phyloP scores from a whole-genome alignment of 108 stramenopile genomes.

The Cyclotella kingstonii region DNA sequence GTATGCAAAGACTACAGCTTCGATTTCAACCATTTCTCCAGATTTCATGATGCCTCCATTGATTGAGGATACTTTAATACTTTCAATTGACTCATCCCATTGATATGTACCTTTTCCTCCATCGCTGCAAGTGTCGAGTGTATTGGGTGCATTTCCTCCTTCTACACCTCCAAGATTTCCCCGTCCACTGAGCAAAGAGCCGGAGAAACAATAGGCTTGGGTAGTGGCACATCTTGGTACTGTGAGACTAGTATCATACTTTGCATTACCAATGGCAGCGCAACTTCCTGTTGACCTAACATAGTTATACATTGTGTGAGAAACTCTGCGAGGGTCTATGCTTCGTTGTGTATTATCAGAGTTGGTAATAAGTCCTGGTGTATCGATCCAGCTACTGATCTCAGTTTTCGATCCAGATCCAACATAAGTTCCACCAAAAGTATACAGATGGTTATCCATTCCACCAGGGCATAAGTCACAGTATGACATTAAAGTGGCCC shows the following conservation, averaged over 20 bases:
- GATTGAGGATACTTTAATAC: background rate
- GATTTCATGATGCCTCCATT: background rate
- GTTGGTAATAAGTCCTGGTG: background rate
- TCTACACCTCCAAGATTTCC: background rate
- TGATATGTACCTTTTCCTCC: background rate
- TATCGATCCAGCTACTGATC: slow-evolving; percentile 4
- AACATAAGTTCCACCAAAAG: background rate
- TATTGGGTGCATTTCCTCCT: slow-evolving; percentile 1
- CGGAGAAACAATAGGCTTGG: background rate
- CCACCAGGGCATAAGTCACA: slow-evolving; percentile 4
- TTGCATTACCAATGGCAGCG: background rate
- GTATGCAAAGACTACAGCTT: background rate
- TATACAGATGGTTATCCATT: background rate
- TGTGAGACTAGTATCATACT: background rate
- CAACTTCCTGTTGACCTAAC: background rate
- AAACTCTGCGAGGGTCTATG: background rate
- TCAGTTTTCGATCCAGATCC: background rate
- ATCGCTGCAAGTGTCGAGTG: background rate
- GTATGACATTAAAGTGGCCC: slow-evolving; percentile 11
- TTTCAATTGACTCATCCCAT: background rate
- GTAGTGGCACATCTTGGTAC: background rate
- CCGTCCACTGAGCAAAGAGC: background rate
- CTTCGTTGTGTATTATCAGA: background rate
- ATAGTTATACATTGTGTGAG: slow-evolving; percentile 5
- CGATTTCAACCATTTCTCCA: background rate